These are phyloP conservation scores for Ophiostoma sp. DNA, from an alignment of 2,329 filamentous ascomycete genomes.

Conservation along the genomic window DNA sequence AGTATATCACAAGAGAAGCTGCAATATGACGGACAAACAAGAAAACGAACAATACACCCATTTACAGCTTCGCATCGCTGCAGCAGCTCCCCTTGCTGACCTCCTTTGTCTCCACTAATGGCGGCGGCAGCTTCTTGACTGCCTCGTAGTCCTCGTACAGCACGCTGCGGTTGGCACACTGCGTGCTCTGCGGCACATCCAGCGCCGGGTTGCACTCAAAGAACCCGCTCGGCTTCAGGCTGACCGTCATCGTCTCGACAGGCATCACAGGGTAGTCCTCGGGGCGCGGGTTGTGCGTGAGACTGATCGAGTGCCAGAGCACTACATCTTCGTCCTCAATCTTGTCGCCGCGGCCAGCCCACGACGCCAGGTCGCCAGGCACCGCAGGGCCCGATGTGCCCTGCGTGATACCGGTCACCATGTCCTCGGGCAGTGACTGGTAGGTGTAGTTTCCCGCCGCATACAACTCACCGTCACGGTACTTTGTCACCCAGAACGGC, in stretches of 20 bases:
- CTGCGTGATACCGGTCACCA: background rate
- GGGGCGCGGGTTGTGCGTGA: constrained; percentile 59
- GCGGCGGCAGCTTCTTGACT: constrained; percentile 8
- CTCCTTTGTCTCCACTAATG: constrained; percentile 9
- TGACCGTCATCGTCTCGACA: constrained; percentile 39
- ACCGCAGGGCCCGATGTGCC: background rate
- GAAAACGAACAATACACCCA: background rate
- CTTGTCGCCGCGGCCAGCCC: constrained; percentile 33
- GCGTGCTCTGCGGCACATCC: constrained; percentile 42
- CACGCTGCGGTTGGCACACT: constrained; percentile 35
- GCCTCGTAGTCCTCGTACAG: constrained; percentile 22
- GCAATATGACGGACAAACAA: background rate
- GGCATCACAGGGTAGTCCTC: constrained; percentile 69
- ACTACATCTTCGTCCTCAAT: constrained; percentile 33
- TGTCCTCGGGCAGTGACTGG: constrained; percentile 30
- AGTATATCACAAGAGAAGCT: background rate
- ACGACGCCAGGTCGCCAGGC: constrained; percentile 27
- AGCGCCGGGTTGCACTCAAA: constrained; percentile 46
- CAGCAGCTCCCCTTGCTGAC: constrained; percentile 14
- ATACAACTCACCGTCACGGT: constrained; percentile 41
- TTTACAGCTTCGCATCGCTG: constrained; percentile 11
- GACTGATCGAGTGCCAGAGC: constrained; percentile 52
- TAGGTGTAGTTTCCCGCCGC: constrained; percentile 41
- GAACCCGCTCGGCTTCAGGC: constrained; percentile 50
- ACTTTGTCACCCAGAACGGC: constrained; percentile 42